Evolutionary conservation across 805 yeast species (phyloP), one percentile per base, ranked within the genome.

Genomic region (Saturnispora quitensis): DNA sequence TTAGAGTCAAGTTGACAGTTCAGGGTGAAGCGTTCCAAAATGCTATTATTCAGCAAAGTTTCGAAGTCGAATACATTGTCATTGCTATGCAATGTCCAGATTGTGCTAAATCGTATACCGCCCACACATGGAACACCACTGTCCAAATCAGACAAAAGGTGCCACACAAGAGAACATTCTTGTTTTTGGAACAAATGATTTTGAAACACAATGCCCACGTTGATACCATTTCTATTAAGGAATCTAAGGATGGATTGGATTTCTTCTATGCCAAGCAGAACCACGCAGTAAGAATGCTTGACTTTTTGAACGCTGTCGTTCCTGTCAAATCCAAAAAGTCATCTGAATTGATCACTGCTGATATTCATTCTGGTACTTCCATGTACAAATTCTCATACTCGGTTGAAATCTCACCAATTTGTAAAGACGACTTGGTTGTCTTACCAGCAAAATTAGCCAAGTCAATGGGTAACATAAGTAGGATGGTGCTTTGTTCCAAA

Each of bases 81-180:
- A 75, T 86, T 55, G 95, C 98, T 18, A 87, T 86, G 86, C 99
- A 93, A 74, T 93, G 99, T 75, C 84, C 97, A 3, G 98, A 91
- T 71, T 93, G 99, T 81, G 99, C 98, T 51, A 90, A 89, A 68
- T 86, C 97, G 1, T 93, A 85, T 64, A 93, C 99, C 33, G 86
- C 95, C 27, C 89, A 93, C 69, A 95, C 98, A 4, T 93, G 99
- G 99, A 85, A 93, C 69, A 97, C 99, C 33, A 81, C 91, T 28
- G 96, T 95, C 36, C 99, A 93, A 73, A 86, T 95, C 61, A 84
- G 99, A 73, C 99, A 93, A 71, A 93, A 95, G 67, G 99, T 93
- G 36, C 81, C 88, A 17, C 99, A 93, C 70, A 93, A 93, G 73
- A 84, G 97, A 76, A 93, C 99, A 8, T 91, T 93, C 68, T 78